Conservation (phyloP, 176 grass and related monocot species). For the Eleusine indica region DNA sequence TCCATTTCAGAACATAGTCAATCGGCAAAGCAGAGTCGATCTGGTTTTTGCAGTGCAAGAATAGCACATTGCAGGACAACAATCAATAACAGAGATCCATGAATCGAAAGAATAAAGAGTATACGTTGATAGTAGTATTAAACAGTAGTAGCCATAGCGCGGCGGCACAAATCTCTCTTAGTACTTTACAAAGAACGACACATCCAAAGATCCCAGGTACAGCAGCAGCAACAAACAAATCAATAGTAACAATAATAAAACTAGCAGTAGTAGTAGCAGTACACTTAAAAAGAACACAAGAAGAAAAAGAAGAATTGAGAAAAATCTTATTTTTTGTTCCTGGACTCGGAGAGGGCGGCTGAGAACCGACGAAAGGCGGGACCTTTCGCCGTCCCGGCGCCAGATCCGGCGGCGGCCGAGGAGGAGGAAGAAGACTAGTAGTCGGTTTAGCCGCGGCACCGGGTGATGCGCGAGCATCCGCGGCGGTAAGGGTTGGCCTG, state of each 20-base stretch:
- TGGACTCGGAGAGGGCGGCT: background rate
- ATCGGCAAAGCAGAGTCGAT: background rate
- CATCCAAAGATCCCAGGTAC: background rate
- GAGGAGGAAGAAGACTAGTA: too few species aligned
- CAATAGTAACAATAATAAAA: background rate
- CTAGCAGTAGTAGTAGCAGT: background rate
- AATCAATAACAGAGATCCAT: background rate
- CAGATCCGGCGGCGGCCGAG: background rate
- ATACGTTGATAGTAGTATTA: constrained; percentile 43
- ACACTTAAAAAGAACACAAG: background rate
- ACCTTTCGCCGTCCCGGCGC: background rate
- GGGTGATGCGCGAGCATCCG: constrained; percentile 76
- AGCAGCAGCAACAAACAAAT: constrained; percentile 26
- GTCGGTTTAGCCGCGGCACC: constrained; percentile 59
- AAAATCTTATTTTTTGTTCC: constrained; percentile 31
- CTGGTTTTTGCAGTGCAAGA: too few species aligned
- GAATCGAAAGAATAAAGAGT: constrained; percentile 37
- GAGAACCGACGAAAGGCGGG: background rate
- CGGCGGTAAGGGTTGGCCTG: constrained; percentile 79
- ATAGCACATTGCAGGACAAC: background rate
- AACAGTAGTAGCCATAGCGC: background rate
- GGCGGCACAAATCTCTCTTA: constrained; percentile 12
- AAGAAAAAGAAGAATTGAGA: background rate
- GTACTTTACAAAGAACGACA: constrained; percentile 44
- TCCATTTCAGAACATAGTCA: background rate